These are phyloP conservation scores for Dictyostelium capitatum DNA, from an alignment of 78 protist species.

Conservation along the genomic window DNA sequence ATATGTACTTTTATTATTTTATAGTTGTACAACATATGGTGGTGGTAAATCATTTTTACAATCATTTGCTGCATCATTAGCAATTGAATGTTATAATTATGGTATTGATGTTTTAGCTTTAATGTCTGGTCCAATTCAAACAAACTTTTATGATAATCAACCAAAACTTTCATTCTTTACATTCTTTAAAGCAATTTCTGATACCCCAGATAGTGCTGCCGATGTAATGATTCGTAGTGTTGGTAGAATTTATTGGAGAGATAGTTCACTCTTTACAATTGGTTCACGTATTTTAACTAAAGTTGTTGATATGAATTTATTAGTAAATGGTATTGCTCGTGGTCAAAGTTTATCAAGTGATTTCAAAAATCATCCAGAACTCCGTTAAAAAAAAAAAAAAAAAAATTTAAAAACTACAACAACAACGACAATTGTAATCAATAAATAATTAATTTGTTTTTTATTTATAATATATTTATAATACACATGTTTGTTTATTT, in stretches of 20 bases:
- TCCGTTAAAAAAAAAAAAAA: conserved; percentile 43
- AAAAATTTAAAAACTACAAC: no score
- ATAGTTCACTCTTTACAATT: conserved; percentile 61
- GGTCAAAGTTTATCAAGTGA: conserved; percentile 68
- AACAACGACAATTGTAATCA: neutral
- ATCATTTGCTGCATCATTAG: conserved; percentile 68
- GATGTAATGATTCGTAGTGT: conserved; percentile 54
- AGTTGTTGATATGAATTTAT: conserved; percentile 68
- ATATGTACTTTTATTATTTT: no score
- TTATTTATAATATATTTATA: neutral
- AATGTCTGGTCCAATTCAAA: conserved; percentile 78
- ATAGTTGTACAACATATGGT: conserved; percentile 53
- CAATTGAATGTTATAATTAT: conserved; percentile 70
- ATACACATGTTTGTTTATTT: neutral
- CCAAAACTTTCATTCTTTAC: conserved; percentile 65
- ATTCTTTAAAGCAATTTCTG: conserved; percentile 77
- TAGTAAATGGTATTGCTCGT: conserved; percentile 66
- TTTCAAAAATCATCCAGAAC: conserved; percentile 81
- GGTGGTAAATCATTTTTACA: conserved; percentile 78
- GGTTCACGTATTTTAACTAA: conserved; percentile 23
- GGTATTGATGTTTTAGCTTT: conserved; percentile 79
- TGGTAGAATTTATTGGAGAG: conserved; percentile 79
- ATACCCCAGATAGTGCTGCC: conserved; percentile 81
- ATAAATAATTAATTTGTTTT: neutral
- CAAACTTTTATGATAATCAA: conserved; percentile 76